Conservation (phyloP, 768 basidiomycete species). For the Glaciozyma martinii region DNA sequence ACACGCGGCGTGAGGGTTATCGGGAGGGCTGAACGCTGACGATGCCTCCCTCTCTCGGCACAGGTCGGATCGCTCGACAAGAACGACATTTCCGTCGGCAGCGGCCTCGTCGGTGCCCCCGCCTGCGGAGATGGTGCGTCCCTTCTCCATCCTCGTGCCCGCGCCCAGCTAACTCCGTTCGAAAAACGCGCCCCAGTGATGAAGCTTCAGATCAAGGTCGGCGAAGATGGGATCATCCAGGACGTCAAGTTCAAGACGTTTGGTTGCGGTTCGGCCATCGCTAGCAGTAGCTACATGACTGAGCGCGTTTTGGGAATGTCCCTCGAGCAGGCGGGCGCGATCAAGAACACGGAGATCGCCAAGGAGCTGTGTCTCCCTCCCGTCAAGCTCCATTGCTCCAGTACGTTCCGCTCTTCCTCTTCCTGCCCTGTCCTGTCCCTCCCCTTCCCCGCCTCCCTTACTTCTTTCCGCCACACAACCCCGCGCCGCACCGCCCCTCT, state of each 20-base stretch:
- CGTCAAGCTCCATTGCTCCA: slow-evolving; percentile 50
- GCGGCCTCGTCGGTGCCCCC: slow-evolving; percentile 75
- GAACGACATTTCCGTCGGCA: slow-evolving; percentile 81
- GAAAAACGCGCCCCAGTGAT: slow-evolving; percentile 51
- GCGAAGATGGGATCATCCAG: slow-evolving; percentile 86
- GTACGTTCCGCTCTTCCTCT: slow-evolving; percentile 47
- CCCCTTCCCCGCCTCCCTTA: not conserved
- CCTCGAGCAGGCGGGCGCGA: slow-evolving; percentile 85
- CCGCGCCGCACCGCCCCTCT: not conserved
- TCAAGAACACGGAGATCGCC: slow-evolving; percentile 99
- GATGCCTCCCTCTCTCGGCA: not conserved
- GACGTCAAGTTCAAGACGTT: slow-evolving; percentile 99
- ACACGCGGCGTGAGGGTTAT: not conserved
- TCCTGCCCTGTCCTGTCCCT: not conserved
- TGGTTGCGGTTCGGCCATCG: slow-evolving; percentile 96
- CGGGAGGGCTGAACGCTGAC: slow-evolving; percentile 38
- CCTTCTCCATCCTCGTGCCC: not conserved
- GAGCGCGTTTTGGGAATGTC: slow-evolving; percentile 93
- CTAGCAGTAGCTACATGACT: slow-evolving; percentile 96
- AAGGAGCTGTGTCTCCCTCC: slow-evolving; percentile 56
- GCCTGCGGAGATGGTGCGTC: slow-evolving; percentile 36
- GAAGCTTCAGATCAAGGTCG: slow-evolving; percentile 97
- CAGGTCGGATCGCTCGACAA: slow-evolving; percentile 96
- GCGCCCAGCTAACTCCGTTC: not conserved
- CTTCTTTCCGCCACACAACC: not conserved